phyloP scores from a whole-genome alignment of 257 asterid species.

The Lithospermum erythrorhizon region DNA sequence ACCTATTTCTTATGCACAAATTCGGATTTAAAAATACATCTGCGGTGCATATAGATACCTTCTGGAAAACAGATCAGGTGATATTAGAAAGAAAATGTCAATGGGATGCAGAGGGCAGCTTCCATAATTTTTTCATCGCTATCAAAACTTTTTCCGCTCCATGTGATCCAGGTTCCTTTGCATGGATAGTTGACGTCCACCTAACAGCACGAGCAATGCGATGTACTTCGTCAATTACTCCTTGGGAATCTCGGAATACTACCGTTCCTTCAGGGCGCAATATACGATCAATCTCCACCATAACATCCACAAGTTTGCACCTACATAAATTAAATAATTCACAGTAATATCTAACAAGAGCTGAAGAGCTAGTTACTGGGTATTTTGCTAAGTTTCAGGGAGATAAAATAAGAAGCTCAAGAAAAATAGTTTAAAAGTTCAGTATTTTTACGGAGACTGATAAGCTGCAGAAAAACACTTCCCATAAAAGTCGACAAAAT shows the following conservation, averaged over 20 bases:
- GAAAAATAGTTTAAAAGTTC: no score
- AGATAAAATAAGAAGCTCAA: no score
- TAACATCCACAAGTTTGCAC: slow-evolving; percentile 85
- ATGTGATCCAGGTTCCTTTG: slow-evolving; percentile 59
- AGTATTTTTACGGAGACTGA: no score
- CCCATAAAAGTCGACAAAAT: no score
- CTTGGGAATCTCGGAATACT: slow-evolving; percentile 65
- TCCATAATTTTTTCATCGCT: slow-evolving; percentile 68
- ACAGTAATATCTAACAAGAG: not conserved
- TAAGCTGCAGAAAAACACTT: no score
- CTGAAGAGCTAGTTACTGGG: not conserved
- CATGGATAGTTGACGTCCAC: slow-evolving; percentile 58
- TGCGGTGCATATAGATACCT: not conserved
- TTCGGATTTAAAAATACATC: not conserved
- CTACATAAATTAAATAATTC: slow-evolving; percentile 26
- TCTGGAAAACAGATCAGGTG: not conserved
- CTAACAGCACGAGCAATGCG: slow-evolving; percentile 58
- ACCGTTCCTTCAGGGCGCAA: slow-evolving; percentile 91
- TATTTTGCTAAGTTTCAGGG: no score
- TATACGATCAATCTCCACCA: slow-evolving; percentile 90
- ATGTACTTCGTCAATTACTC: slow-evolving; percentile 49
- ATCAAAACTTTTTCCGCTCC: slow-evolving; percentile 64
- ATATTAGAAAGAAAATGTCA: slow-evolving; percentile 7
- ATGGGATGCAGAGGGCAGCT: slow-evolving; percentile 30
- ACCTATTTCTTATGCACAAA: not conserved